Conservation (phyloP, 2,329 filamentous ascomycete genomes). For the Fusarium papillatum region DNA sequence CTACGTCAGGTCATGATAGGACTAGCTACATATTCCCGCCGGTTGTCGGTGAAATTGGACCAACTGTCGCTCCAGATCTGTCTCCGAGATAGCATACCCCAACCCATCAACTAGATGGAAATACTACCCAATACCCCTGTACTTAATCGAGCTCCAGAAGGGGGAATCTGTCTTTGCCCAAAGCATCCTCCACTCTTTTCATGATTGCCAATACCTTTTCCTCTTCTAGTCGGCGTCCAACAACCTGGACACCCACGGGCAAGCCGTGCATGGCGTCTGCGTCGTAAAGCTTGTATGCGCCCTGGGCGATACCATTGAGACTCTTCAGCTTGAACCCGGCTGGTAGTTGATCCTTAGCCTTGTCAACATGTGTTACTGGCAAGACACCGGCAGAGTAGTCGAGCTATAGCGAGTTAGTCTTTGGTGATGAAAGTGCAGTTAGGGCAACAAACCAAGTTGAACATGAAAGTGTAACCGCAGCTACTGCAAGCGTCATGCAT, state of each 20-base stretch:
- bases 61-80: background rate
- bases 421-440: too few species aligned
- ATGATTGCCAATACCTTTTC: conserved; percentile 90
- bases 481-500: conserved; percentile 90
- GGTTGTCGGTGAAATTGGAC: background rate
- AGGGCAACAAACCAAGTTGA: conserved; percentile 77
- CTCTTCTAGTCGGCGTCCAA: conserved; percentile 85
- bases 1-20: background rate
- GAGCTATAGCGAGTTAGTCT: conserved; percentile 62
- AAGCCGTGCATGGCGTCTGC: conserved; percentile 87
- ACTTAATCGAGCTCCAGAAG: conserved; percentile 62
- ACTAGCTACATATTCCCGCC: background rate
- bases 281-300: conserved; percentile 91
- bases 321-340: conserved; percentile 69
- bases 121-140: background rate
- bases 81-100: background rate
- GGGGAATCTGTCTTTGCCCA: conserved; percentile 70
- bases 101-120: background rate
- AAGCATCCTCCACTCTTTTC: conserved; percentile 81
- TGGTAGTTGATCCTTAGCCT: conserved; percentile 75
- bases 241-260: conserved; percentile 88
- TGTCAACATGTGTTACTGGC: conserved; percentile 88
- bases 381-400: conserved; percentile 89
- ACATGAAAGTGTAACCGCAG: conserved; percentile 94
- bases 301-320: conserved; percentile 84